phyloP scores from a whole-genome alignment of 257 asterid genomes.

The Solanum ossicruentum region DNA sequence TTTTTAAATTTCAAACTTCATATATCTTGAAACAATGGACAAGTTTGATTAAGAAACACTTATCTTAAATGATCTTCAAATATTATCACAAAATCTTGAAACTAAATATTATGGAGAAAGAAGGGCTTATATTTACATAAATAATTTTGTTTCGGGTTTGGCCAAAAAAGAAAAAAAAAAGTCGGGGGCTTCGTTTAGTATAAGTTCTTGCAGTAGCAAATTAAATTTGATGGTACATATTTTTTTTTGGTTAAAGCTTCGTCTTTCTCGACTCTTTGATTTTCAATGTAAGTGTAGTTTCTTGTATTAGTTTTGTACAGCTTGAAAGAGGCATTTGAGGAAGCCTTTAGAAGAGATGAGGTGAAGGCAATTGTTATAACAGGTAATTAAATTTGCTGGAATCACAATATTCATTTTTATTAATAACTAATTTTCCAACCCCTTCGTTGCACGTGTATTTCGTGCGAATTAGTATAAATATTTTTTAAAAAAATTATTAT shows the following conservation, averaged over 20 bases:
- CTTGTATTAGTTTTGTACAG: constrained; percentile 57
- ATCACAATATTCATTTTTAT: background rate
- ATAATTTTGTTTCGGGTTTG: too few relatives aligned
- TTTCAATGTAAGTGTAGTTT: background rate
- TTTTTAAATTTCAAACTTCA: background rate
- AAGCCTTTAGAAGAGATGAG: constrained; percentile 67
- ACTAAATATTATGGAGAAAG: background rate
- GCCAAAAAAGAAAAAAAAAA: too few relatives aligned
- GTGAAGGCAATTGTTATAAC: constrained; percentile 82
- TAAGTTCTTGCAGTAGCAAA: too few relatives aligned
- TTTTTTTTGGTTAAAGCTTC: too few relatives aligned
- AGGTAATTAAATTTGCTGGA: constrained; percentile 25
- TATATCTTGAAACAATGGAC: background rate
- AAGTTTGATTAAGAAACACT: background rate
- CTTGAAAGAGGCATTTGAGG: constrained; percentile 68
- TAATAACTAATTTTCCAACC: background rate
- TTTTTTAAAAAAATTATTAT: too few relatives aligned
- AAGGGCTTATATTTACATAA: too few relatives aligned
- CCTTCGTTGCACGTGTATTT: too few relatives aligned
- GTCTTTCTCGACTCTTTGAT: background rate
- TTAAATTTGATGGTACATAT: too few relatives aligned
- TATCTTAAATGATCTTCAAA: background rate
- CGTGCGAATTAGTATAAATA: too few relatives aligned
- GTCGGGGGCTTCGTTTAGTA: too few relatives aligned
- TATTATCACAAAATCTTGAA: background rate